Base-by-base conservation (phyloP, 768 basidiomycete genomes). In the Pulveroboletus sp. region DNA sequence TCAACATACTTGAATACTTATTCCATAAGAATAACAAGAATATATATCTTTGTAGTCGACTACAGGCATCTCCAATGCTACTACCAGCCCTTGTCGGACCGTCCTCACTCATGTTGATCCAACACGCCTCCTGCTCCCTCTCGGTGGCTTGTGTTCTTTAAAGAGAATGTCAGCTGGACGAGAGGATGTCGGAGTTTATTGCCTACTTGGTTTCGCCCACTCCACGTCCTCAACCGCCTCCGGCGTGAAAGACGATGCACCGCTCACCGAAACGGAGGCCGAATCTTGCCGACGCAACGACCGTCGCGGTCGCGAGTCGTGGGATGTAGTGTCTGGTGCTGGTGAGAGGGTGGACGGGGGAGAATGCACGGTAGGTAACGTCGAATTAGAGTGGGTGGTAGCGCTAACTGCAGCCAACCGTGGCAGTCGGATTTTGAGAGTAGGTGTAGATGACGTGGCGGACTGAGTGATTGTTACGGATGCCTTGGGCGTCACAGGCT, bases 391-490 rank as follows among this genome's bases (percentile, higher is more conserved):
- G 10, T 67, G 63, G 35, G 57, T 46, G 27, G 62, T 55, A 10
- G 57, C 38, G 28, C 56, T 69, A 26, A 69, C 66, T 26, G 66
- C 60, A 21, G 64, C 59, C 36, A 68, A 43, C 43, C 66, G 64
- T 33, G 67, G 67, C 44, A 68, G 43, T 51, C 67, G 64, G 27
- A 68, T 68, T 57, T 69, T 68, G 26, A 68, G 62, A 17, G 67
- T 68, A 37, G 67, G 68, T 9, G 68, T 68, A 26, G 67, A 57
- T 8, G 67, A 69, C 38, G 62, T 53, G 32, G 51, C 49, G 2
- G 67, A 67, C 32, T 68, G 68, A 11, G 68, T 68, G 51, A 70
- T 66, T 1, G 62, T 70, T 28, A 68, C 58, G 11, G 67, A 66
- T n/a, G 67, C 62, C 43, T 68, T 70, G 31, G 67, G 67, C 31